Conservation (phyloP, 345 rosid species). For the Populus davidiana region DNA sequence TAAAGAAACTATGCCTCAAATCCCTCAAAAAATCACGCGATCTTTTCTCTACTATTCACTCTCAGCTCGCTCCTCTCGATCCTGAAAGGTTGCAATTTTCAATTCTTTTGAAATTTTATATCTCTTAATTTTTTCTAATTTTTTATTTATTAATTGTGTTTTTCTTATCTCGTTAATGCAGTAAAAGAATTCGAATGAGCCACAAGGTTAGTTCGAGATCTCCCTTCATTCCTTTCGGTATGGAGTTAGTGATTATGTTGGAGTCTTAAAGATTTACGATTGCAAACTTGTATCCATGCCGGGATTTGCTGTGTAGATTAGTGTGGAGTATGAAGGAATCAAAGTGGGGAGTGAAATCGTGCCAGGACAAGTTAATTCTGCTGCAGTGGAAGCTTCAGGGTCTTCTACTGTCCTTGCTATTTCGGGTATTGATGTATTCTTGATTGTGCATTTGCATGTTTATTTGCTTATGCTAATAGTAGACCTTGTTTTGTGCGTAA, state of each 20-base stretch:
- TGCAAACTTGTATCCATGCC: not conserved
- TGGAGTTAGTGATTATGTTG: not conserved
- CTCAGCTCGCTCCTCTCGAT: constrained; percentile 72
- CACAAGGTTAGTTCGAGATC: constrained; percentile 62
- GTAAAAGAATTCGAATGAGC: constrained; percentile 76
- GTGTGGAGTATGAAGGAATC: constrained; percentile 56
- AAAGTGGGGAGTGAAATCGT: constrained; percentile 41
- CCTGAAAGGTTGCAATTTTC: constrained; percentile 54
- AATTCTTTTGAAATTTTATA: not conserved
- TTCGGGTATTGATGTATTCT: constrained; percentile 42
- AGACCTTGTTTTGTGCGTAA: not conserved
- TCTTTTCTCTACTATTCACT: constrained; percentile 78
- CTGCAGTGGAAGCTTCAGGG: constrained; percentile 24
- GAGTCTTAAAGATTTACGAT: not conserved
- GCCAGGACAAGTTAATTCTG: constrained; percentile 34
- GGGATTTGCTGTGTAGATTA: constrained; percentile 41
- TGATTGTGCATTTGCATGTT: not conserved
- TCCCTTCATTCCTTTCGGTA: not conserved
- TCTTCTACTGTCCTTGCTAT: constrained; percentile 66
- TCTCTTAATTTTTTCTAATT: not conserved
- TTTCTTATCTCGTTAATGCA: constrained; percentile 31
- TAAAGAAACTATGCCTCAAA: constrained; percentile 83
- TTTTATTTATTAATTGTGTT: not conserved
- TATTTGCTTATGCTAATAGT: not conserved
- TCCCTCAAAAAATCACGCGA: constrained; percentile 84